Percentiles rank a stretch among this genome's conserved stretches.
These are phyloP conservation scores for Tephrocybe sp. DNA, from an alignment of 768 basidiomycete genomes.

Conservation along the genomic window DNA sequence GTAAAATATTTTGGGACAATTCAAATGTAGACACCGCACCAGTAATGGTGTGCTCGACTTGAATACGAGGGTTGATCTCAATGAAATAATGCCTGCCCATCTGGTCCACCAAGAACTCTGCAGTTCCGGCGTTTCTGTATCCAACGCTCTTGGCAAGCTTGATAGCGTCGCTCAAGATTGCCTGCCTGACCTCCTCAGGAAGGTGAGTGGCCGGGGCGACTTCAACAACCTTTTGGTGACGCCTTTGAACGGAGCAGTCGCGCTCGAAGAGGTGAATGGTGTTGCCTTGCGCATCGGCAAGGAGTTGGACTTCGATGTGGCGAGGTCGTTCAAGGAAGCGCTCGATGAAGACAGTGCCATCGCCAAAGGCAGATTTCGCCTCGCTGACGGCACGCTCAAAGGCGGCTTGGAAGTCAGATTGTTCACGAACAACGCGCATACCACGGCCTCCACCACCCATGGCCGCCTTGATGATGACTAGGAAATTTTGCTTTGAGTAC, in stretches of 20 bases:
- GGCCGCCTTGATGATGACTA: slow-evolving; percentile 98
- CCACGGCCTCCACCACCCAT: slow-evolving; percentile 99
- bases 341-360: slow-evolving; percentile 98
- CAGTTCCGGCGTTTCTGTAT: slow-evolving; percentile 96
- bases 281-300: slow-evolving; percentile 91
- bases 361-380: slow-evolving; percentile 95
- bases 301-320: slow-evolving; percentile 95
- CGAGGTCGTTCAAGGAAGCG: slow-evolving; percentile 95
- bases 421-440: slow-evolving; percentile 97
- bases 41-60: slow-evolving; percentile 99
- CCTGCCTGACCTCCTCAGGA: slow-evolving; percentile 85
- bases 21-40: slow-evolving; percentile 47
- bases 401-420: slow-evolving; percentile 83
- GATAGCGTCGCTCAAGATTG: slow-evolving; percentile 87
- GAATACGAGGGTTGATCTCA: slow-evolving; percentile 99
- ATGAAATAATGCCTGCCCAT: slow-evolving; percentile 98
- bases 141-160: slow-evolving; percentile 91
- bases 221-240: slow-evolving; percentile 99
- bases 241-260: slow-evolving; percentile 96
- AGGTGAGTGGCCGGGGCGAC: slow-evolving; percentile 96
- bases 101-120: slow-evolving; percentile 97
- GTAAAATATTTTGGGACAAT: not conserved
- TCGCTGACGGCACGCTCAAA: slow-evolving; percentile 94
- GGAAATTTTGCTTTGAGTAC: slow-evolving; percentile 3
- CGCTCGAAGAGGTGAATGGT: slow-evolving; percentile 98